Conservation (phyloP, 805 yeast genomes). For the Candida silvicultrix region DNA sequence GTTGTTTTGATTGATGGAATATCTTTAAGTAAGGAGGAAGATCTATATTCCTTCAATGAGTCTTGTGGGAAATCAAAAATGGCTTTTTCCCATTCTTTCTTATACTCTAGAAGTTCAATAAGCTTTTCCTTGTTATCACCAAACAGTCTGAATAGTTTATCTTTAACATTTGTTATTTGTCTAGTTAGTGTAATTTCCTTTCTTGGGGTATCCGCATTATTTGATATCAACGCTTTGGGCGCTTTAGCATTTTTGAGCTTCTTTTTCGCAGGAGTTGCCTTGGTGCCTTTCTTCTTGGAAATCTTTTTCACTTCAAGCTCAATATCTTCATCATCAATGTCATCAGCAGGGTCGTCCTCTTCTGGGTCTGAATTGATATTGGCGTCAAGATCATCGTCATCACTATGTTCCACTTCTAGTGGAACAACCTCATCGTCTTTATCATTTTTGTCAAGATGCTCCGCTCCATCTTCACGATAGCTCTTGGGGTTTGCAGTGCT, state of each 20-base stretch:
- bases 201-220: slow-evolving; percentile 8
- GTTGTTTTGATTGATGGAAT: slow-evolving; percentile 10
- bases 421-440: slow-evolving; percentile 2
- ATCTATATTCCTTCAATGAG: slow-evolving; percentile 13
- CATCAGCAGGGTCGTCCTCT: slow-evolving; percentile 1
- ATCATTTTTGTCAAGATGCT: background rate
- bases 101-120: slow-evolving; percentile 34
- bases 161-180: slow-evolving; percentile 33
- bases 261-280: background rate
- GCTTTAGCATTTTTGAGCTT: background rate
- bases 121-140: slow-evolving; percentile 44
- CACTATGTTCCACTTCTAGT: slow-evolving; percentile 2
- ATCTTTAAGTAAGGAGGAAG: slow-evolving; percentile 7
- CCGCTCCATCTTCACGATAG: background rate
- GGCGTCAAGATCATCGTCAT: slow-evolving; percentile 6
- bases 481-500: background rate
- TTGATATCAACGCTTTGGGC: slow-evolving; percentile 1
- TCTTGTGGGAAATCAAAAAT: slow-evolving; percentile 37
- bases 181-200: slow-evolving; percentile 18
- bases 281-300: slow-evolving; percentile 5
- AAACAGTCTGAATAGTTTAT: slow-evolving; percentile 35
- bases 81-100: slow-evolving; percentile 43
- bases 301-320: background rate
- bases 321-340: slow-evolving; percentile 5
- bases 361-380: slow-evolving; percentile 10